phyloP scores from a whole-genome alignment of 805 yeast species.

The Zygosaccharomyces bailii region DNA sequence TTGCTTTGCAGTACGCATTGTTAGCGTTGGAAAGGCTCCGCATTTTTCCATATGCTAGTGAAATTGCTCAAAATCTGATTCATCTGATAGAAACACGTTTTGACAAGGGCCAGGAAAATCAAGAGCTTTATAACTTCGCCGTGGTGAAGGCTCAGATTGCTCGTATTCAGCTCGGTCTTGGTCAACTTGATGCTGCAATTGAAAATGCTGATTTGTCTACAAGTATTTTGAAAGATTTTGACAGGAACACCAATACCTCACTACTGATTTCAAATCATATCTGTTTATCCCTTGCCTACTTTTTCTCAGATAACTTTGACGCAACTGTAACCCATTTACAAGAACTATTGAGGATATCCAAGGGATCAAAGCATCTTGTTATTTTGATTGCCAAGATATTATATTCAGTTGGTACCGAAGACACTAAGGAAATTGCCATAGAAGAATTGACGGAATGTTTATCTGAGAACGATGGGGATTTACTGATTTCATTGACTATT shows the following conservation, averaged over 20 bases:
- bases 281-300: slow-evolving; percentile 68
- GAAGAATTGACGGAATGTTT: slow-evolving; percentile 74
- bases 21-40: slow-evolving; percentile 66
- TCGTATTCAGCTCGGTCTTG: slow-evolving; percentile 61
- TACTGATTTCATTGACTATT: slow-evolving; percentile 63
- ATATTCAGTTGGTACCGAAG: slow-evolving; percentile 71
- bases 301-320: slow-evolving; percentile 60
- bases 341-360: slow-evolving; percentile 52
- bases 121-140: slow-evolving; percentile 49
- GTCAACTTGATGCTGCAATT: slow-evolving; percentile 54
- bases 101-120: slow-evolving; percentile 51
- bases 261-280: slow-evolving; percentile 56
- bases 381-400: slow-evolving; percentile 74
- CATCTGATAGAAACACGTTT: slow-evolving; percentile 50
- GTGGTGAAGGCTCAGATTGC: slow-evolving; percentile 66
- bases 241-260: slow-evolving; percentile 33
- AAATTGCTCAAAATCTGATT: slow-evolving; percentile 46
- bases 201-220: slow-evolving; percentile 56
- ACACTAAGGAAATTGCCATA: slow-evolving; percentile 74
- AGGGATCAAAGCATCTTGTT: slow-evolving; percentile 62
- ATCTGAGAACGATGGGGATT: slow-evolving; percentile 59
- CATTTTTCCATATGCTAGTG: slow-evolving; percentile 53
- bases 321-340: slow-evolving; percentile 66
- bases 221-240: slow-evolving; percentile 45
- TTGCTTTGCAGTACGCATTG: slow-evolving; percentile 55